phyloP scores from a whole-genome alignment of 2,329 filamentous ascomycete species.

The Aureobasidium namibiae region DNA sequence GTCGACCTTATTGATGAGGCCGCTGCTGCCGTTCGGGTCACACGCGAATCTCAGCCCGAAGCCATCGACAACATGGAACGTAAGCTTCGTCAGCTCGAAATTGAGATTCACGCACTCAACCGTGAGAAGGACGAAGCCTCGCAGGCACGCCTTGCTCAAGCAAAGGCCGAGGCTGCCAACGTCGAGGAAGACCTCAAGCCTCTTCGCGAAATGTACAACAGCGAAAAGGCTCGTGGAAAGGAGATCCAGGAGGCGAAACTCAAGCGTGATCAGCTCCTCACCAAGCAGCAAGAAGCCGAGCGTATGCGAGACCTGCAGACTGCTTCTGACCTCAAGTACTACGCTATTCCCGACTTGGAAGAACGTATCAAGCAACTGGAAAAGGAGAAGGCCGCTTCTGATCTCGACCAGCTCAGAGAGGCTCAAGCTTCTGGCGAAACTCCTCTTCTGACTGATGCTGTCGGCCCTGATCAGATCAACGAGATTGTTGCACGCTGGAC shows the following conservation, averaged over 20 bases:
- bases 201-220: conserved; percentile 90
- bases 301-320: conserved; percentile 75
- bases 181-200: conserved; percentile 88
- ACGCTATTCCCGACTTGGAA: conserved; percentile 90
- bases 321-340: conserved; percentile 92
- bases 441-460: conserved; percentile 75
- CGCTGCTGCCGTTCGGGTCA: conserved; percentile 90
- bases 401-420: conserved; percentile 61
- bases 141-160: conserved; percentile 69
- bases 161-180: conserved; percentile 85
- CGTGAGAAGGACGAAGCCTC: conserved; percentile 94
- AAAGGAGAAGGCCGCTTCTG: conserved; percentile 64
- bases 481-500: conserved; percentile 97
- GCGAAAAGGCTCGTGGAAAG: conserved; percentile 81
- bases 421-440: conserved; percentile 53
- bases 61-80: conserved; percentile 91
- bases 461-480: conserved; percentile 97
- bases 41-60: conserved; percentile 92
- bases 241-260: conserved; percentile 91
- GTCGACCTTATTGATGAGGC: conserved; percentile 96
- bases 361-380: conserved; percentile 73
- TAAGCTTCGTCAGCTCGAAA: conserved; percentile 81
- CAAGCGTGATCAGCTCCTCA: conserved; percentile 84
- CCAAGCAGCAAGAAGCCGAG: conserved; percentile 89
- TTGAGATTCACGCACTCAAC: conserved; percentile 91